A percentile compares a stretch with the other conserved stretches of the same genome.
Evolutionary conservation across 371 early-diverging fungal genomes (phyloP).

Genomic region (Mortierella sp.): DNA sequence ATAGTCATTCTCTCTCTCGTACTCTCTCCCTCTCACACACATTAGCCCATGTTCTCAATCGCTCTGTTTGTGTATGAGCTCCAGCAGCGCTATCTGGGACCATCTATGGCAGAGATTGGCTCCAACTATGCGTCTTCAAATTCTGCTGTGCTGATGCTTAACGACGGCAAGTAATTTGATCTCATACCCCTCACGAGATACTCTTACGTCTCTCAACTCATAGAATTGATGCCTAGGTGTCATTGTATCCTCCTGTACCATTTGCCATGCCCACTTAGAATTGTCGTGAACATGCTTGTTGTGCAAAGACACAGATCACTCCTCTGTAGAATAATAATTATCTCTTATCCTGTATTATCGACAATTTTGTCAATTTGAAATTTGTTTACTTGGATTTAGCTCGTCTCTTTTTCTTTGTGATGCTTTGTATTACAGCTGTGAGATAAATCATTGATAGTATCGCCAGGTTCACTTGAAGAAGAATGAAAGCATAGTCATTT

Average conservation of each 20-base stretch:
- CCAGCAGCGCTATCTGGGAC: constrained; percentile 59
- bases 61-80: constrained; percentile 80
- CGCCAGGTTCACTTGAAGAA: no score
- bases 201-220: background rate
- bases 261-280: constrained; percentile 15
- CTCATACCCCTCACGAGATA: background rate
- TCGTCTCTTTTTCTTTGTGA: no score
- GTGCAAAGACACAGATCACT: constrained; percentile 2
- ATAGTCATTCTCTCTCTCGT: background rate
- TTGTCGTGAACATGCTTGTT: constrained; percentile 3
- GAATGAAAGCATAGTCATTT: no score
- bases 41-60: constrained; percentile 81
- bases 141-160: constrained; percentile 33
- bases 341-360: background rate
- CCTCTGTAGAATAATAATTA: constrained; percentile 19
- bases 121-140: constrained; percentile 23
- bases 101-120: constrained; percentile 20
- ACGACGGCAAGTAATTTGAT: constrained; percentile 19
- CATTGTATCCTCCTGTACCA: constrained; percentile 1
- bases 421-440: no score
- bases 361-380: no score
- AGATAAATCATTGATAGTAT: no score
- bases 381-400: no score
- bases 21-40: background rate
- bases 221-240: background rate